Percentiles rank a stretch among this genome's conserved stretches.
These are phyloP conservation scores for Babesia ovis DNA, from an alignment of 169 alveolate genomes.

Conservation along the genomic window DNA sequence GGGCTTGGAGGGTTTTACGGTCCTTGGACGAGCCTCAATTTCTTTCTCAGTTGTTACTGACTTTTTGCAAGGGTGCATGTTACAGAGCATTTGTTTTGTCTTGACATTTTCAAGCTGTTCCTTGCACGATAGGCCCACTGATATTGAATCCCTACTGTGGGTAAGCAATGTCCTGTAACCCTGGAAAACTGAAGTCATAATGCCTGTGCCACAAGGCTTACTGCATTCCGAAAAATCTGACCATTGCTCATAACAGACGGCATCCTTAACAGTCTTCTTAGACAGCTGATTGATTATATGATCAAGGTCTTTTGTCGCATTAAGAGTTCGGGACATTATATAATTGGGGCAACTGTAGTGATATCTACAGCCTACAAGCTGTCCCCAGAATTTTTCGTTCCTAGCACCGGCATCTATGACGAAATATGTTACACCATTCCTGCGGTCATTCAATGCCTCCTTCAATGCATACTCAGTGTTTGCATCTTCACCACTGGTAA, in stretches of 20 bases:
- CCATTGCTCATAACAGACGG: constrained; percentile 60
- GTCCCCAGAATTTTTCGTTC: constrained; percentile 23
- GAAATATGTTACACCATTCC: constrained; percentile 52
- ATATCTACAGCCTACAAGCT: constrained; percentile 50
- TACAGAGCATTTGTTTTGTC: constrained; percentile 30
- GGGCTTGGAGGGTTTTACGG: background rate
- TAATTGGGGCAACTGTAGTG: constrained; percentile 33
- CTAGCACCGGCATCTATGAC: constrained; percentile 40
- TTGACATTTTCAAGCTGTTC: constrained; percentile 32
- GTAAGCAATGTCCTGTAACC: constrained; percentile 30
- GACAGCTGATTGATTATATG: constrained; percentile 20
- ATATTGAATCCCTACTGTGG: constrained; percentile 23
- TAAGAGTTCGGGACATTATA: background rate
- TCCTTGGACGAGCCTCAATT: constrained; percentile 5
- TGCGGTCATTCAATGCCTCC: constrained; percentile 38
- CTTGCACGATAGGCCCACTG: constrained; percentile 57
- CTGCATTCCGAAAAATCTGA: constrained; percentile 51
- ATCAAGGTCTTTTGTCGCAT: background rate
- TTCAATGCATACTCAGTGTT: constrained; percentile 32
- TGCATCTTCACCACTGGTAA: constrained; percentile 40
- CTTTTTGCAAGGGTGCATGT: constrained; percentile 39
- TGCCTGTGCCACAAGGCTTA: constrained; percentile 56
- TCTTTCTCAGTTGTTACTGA: background rate
- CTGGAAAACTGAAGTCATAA: constrained; percentile 22
- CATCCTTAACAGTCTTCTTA: constrained; percentile 20